These are phyloP conservation scores for Hydrangea macrophylla DNA, from an alignment of 148 eudicot genomes.

Conservation along the genomic window DNA sequence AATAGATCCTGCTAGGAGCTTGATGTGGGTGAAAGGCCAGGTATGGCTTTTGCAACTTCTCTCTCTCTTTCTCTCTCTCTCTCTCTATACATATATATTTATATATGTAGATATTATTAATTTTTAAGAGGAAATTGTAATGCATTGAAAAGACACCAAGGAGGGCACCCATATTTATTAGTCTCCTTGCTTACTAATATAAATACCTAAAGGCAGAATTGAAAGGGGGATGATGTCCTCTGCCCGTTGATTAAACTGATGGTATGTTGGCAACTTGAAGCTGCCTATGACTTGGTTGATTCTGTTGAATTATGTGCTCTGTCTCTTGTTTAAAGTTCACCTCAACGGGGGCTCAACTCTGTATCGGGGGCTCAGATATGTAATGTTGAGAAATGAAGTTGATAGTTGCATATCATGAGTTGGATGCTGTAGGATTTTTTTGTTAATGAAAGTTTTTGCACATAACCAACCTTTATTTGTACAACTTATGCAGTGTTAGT, in stretches of 20 bases:
- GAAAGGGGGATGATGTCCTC: background rate
- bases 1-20: slow-evolving; percentile 81
- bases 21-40: slow-evolving; percentile 96
- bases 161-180: no score
- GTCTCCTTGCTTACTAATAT: no score
- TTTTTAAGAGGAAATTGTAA: no score
- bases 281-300: background rate
- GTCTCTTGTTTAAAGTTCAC: background rate
- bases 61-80: background rate
- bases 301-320: background rate
- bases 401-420: background rate
- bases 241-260: slow-evolving; percentile 1
- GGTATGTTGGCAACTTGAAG: background rate
- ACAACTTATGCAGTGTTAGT: background rate
- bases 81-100: no score
- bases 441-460: background rate
- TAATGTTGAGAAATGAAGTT: background rate
- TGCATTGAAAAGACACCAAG: no score
- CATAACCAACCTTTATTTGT: background rate
- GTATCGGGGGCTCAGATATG: background rate
- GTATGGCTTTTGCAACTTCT: slow-evolving; percentile 35
- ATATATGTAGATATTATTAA: no score
- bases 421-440: background rate
- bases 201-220: background rate
- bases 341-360: background rate